Evolutionary conservation across 768 basidiomycete species (phyloP), one percentile per base, ranked within the genome.

Genomic region (Termitomyces sp.): DNA sequence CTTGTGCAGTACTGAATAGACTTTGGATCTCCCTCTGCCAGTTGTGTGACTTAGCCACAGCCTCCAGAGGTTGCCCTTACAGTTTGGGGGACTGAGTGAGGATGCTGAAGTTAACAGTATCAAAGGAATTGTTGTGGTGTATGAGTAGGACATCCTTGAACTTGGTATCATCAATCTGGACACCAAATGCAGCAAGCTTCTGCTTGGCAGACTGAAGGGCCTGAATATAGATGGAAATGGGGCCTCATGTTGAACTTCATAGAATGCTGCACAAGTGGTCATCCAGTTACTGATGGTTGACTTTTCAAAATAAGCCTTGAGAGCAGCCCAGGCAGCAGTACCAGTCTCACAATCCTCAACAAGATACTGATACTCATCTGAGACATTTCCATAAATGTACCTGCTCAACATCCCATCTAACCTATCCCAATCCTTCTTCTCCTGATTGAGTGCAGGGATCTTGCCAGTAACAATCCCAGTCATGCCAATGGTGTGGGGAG

Each of bases 111-210:
- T 60, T 47, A 37, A 63, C 46, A 52, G 57, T 30, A 47, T 63
- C 55, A 37, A 55, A 63, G 3, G 62, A 59, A 25, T 51, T 19
- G 27, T 61, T 50, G 32, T 63, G 64, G 35, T 50, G 37, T 58
- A 65, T 63, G 53, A 65, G 61, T 14, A 65, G 55, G 8, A 65
- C 48, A n/a, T n/a, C n/a, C n/a, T n/a, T n/a, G n/a, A n/a, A n/a
- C n/a, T n/a, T n/a, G n/a, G n/a, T n/a, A n/a, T n/a, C n/a, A n/a
- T n/a, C n/a, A n/a, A n/a, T n/a, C n/a, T n/a, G n/a, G n/a, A n/a
- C n/a, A n/a, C n/a, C 51, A 17, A 61, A 35, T 35, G 59, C 53
- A 16, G 35, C 23, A 10, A 65, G 50, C 14, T 55, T 57, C 16
- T 45, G 44, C 10, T 46, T 19, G 16, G 57, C 52, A 5, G 59